Percentiles rank a stretch among this genome's conserved stretches.
phyloP scores from a whole-genome alignment of 2,329 filamentous ascomycete species.

The Trichoderma polysporum region DNA sequence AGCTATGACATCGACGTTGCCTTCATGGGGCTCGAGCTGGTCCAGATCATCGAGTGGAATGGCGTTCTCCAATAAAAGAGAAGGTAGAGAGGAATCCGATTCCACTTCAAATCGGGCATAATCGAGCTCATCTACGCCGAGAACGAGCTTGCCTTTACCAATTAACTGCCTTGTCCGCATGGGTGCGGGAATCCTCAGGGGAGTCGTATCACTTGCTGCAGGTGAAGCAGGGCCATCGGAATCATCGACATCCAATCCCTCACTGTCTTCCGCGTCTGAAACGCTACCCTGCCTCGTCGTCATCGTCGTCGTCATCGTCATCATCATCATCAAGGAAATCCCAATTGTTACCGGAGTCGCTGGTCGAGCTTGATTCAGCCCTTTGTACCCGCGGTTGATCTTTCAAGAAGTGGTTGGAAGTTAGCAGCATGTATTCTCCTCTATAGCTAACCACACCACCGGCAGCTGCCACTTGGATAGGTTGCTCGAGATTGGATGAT shows the following conservation, averaged over 20 bases:
- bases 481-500: too few species aligned
- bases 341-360: not conserved
- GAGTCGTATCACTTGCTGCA: not conserved
- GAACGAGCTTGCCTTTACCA: not conserved
- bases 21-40: not conserved
- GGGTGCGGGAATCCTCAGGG: too few species aligned
- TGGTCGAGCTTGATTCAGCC: not conserved
- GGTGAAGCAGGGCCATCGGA: too few species aligned
- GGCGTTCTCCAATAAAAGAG: not conserved
- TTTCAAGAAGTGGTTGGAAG: not conserved
- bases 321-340: not conserved
- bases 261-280: not conserved
- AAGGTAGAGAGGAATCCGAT: not conserved
- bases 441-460: not conserved
- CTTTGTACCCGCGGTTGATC: not conserved
- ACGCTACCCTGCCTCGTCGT: not conserved
- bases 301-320: not conserved
- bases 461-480: not conserved
- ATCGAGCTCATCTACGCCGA: not conserved
- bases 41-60: not conserved
- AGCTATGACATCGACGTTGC: not conserved
- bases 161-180: not conserved
- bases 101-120: not conserved
- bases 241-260: too few species aligned
- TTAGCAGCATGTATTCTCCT: not conserved